A percentile compares a stretch with the other conserved stretches of the same genome.
Conservation (phyloP, 257 asterid species). For the Knoxia roxburghii region DNA sequence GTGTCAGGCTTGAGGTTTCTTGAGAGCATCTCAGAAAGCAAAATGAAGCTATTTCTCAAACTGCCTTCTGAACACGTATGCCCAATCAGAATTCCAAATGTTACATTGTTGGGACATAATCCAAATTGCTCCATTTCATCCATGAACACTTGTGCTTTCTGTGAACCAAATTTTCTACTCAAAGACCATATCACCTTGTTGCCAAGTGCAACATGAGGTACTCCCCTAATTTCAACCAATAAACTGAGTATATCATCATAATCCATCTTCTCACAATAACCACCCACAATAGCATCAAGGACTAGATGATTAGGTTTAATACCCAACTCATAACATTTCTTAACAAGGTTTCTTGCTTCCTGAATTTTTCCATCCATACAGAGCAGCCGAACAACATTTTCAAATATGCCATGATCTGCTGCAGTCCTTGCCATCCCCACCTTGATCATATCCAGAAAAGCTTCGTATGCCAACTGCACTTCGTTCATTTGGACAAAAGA, state of each 20-base stretch:
- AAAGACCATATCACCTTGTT: conserved; percentile 60
- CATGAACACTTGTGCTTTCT: conserved; percentile 46
- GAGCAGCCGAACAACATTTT: conserved; percentile 51
- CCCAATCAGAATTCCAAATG: conserved; percentile 81
- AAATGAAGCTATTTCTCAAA: conserved; percentile 48
- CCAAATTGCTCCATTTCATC: conserved; percentile 52
- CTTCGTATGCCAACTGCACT: conserved; percentile 35
- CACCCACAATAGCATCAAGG: conserved; percentile 40
- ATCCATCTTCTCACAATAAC: conserved; percentile 79
- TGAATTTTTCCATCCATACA: conserved; percentile 69
- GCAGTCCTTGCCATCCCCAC: conserved; percentile 32
- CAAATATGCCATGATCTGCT: conserved; percentile 39
- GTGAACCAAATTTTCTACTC: conserved; percentile 46
- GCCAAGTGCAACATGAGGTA: conserved; percentile 41
- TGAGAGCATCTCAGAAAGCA: conserved; percentile 52
- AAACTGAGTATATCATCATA: conserved; percentile 67
- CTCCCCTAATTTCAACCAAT: conserved; percentile 42
- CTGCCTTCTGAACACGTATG: conserved; percentile 59
- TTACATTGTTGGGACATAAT: conserved; percentile 51
- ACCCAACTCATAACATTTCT: conserved; percentile 31
- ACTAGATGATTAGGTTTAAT: conserved; percentile 41
- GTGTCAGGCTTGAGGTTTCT: conserved; percentile 54
- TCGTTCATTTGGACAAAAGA: conserved; percentile 49
- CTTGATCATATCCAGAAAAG: conserved; percentile 49
- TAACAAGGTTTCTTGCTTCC: conserved; percentile 68